Base-by-base conservation (phyloP, 1,284 basidiomycete genomes). In the Cutaneotrichosporon sp. region DNA sequence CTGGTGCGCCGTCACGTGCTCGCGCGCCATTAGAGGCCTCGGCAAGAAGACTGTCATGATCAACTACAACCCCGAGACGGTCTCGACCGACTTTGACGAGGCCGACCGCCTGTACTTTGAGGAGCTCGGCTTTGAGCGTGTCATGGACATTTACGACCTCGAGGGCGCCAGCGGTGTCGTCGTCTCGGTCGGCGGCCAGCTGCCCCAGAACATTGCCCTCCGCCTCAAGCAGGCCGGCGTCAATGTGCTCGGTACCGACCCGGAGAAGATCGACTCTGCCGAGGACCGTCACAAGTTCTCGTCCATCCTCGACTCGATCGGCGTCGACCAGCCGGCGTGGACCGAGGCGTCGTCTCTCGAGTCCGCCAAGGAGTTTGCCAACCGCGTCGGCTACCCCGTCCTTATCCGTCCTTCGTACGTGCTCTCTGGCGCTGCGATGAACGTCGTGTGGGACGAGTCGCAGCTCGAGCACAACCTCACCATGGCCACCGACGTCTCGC, bases 201-300 rank as follows among this genome's bases (percentile, higher is more conserved):
- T 96, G 9, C 92, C 93, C 9, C 93, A 99, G 78, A 99, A 99
- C 78, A 98, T 99, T 66, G 94, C 96, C 38, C 85, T 99, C 43
- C 85, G 91, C 30, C 82, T 99, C 60, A 96, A 97, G 79, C 77
- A 94, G 59, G 84, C 80, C 45, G 88, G 87, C 37, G 88, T 98
- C 67, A 91, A 88, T 42, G 93, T 99, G 21, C 83, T 97, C 22
- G 96, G 96, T 55, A 99, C 96, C 18, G 92, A 96, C 73, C 96
- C 96, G 13, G 81, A 84, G 54, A 88, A 85, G 76, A 98, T 98
- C 65, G 96, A 99, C 77, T 91, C 83, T 48, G 96, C 96, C 44
- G 96, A 99, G 77, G 94, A 99, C 78, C 86, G 96, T 60, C 92
- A 98, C 82, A 98, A 98, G 78, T 99, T 99, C 82, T 97, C 91